Evolutionary conservation across 2,329 filamentous ascomycete genomes (phyloP), one percentile per base, ranked within the genome.

Genomic region (Xylariaceae sp.): DNA sequence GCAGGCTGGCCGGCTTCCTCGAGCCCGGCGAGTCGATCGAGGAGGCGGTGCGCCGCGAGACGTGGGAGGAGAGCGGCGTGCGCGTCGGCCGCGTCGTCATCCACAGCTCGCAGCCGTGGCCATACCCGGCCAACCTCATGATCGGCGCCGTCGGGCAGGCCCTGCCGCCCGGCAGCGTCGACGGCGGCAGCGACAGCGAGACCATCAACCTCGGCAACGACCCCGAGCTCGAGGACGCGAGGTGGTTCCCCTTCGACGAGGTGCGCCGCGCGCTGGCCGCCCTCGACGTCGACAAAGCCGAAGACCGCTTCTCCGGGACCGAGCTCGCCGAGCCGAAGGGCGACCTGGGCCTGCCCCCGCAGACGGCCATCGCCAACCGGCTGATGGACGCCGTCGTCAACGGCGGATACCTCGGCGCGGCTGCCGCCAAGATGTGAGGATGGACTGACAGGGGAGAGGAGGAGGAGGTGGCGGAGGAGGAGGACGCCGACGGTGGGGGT

Each of bases 321-420:
- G 63, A 72, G 25, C 80, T 71, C 9, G 89, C 78, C 54, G 77
- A 89, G 55, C n/a, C n/a, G n/a, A n/a, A n/a, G n/a, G 88, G 87
- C 0, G 75, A 70, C 3, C 58, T 98, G 63, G 75, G 86, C 36
- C 59, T 98, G 53, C 92, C 92, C 29, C 87, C 88, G 2, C 65
- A 70, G 38, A 94, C 88, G 22, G 90, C 92, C 2, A 96, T 98
- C 70, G 92, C 92, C 12, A 84, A 96, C 58, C 83, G 89, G 56
- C 61, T 96, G 53, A 78, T 98, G 48, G 71, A 68, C 33, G 86
- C 88, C 1, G 87, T 94, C 19, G 13, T 45, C 10, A n/a, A n/a
- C n/a, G n/a, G n/a, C n/a, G n/a, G n/a, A n/a, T n/a, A n/a, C n/a
- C n/a, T n/a, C n/a, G n/a, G n/a, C n/a, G n/a, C n/a, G n/a, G n/a